These are phyloP conservation scores for Iris macrosiphon DNA, from an alignment of 106 monocot species.

Conservation along the genomic window DNA sequence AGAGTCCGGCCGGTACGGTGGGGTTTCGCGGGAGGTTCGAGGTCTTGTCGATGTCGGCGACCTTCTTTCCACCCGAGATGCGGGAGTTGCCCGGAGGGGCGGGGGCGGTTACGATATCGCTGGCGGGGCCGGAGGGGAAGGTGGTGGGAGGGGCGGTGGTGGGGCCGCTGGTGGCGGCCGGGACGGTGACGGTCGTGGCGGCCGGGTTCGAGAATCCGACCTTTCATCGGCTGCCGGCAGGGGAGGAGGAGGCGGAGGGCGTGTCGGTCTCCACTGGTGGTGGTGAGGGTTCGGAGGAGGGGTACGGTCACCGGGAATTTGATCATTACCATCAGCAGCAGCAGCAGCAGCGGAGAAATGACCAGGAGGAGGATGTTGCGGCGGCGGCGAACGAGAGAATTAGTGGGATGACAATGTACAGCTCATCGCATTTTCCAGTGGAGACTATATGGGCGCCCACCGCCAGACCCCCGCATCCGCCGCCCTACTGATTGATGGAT, in stretches of 20 bases:
- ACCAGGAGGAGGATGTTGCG: background rate
- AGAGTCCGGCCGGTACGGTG: constrained; percentile 3
- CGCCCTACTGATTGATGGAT: background rate
- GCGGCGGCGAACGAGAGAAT: background rate
- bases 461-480: background rate
- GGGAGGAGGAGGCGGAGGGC: background rate
- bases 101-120: background rate
- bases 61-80: constrained; percentile 23
- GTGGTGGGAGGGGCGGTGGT: constrained; percentile 11
- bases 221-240: constrained; percentile 13
- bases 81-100: background rate
- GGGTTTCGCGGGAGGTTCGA: constrained; percentile 29
- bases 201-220: constrained; percentile 15
- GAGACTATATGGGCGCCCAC: constrained; percentile 1
- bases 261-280: background rate
- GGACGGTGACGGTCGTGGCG: constrained; percentile 15
- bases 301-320: too few relatives aligned
- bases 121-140: constrained; percentile 23
- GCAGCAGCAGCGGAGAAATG: background rate
- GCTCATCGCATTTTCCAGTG: constrained; percentile 2
- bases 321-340: background rate
- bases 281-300: background rate
- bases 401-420: constrained; percentile 1
- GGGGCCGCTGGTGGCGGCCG: constrained; percentile 10
- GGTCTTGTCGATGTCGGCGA: constrained; percentile 31